Conservation (phyloP, 768 basidiomycete species). For the Suillus subalutaceus region DNA sequence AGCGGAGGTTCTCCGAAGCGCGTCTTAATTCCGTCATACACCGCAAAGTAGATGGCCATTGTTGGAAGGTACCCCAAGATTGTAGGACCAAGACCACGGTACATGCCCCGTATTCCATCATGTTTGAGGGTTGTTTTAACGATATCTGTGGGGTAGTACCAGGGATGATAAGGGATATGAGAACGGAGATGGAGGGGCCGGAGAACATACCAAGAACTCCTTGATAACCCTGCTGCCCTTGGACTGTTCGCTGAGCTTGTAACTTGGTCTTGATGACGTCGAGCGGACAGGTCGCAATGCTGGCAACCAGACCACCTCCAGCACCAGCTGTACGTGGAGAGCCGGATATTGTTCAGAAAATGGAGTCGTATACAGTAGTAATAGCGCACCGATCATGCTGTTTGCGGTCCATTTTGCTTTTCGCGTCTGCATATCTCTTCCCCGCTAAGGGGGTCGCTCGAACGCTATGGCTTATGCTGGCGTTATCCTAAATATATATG, state of each 20-base stretch:
- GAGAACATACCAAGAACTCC: slow-evolving; percentile 68
- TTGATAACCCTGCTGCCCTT: slow-evolving; percentile 72
- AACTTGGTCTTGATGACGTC: slow-evolving; percentile 98
- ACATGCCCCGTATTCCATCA: slow-evolving; percentile 86
- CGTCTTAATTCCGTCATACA: slow-evolving; percentile 95
- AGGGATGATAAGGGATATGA: slow-evolving; percentile 24
- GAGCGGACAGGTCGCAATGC: slow-evolving; percentile 93
- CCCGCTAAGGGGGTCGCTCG: slow-evolving; percentile 52
- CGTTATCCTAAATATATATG: not conserved
- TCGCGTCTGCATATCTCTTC: slow-evolving; percentile 67
- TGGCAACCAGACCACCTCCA: slow-evolving; percentile 90
- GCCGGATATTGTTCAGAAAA: slow-evolving; percentile 7
- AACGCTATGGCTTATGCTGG: slow-evolving; percentile 2
- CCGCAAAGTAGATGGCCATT: slow-evolving; percentile 98
- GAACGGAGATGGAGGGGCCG: slow-evolving; percentile 12
- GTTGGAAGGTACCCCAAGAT: slow-evolving; percentile 96
- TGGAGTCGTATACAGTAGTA: slow-evolving; percentile 7
- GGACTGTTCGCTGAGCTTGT: slow-evolving; percentile 84
- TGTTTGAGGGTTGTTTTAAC: slow-evolving; percentile 56
- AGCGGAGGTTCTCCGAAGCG: slow-evolving; percentile 71
- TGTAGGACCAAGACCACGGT: slow-evolving; percentile 97
- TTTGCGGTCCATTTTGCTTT: slow-evolving; percentile 68
- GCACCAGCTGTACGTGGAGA: slow-evolving; percentile 71
- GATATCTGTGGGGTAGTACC: slow-evolving; percentile 44
- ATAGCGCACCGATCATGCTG: slow-evolving; percentile 77